Percentiles rank a stretch among this genome's conserved stretches.
phyloP scores from a whole-genome alignment of 352 stramenopile species.

The Pythium angustatum region DNA sequence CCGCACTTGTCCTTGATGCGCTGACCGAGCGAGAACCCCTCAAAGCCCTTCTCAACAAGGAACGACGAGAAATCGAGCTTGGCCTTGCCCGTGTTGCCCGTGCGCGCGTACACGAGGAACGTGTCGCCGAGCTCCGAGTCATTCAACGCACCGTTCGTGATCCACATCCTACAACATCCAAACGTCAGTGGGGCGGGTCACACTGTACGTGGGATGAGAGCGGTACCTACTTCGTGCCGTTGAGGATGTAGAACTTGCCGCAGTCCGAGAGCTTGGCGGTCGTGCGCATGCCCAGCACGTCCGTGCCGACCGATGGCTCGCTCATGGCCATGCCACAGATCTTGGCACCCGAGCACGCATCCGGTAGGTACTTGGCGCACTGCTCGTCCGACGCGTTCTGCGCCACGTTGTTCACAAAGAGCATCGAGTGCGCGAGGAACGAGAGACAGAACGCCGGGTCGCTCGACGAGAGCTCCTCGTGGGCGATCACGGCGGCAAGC shows the following conservation, averaged over 20 bases:
- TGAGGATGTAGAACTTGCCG: conserved; percentile 91
- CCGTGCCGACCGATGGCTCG: conserved; percentile 95
- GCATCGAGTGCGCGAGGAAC: conserved; percentile 95
- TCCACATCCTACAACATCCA: conserved; percentile 93
- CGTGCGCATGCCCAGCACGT: conserved; percentile 96
- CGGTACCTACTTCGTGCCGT: conserved; percentile 85
- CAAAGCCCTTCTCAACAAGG: conserved; percentile 96
- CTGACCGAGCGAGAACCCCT: conserved; percentile 96
- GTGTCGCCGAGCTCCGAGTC: conserved; percentile 94
- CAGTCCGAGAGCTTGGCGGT: conserved; percentile 87
- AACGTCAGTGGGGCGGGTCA: too few species aligned
- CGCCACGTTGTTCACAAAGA: conserved; percentile 93
- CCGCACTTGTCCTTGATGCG: conserved; percentile 99
- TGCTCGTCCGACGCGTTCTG: conserved; percentile 90
- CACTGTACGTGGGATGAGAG: too few species aligned
- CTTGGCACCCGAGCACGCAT: conserved; percentile 89
- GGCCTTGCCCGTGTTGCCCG: conserved; percentile 80
- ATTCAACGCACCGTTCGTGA: conserved; percentile 99
- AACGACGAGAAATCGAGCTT: conserved; percentile 96
- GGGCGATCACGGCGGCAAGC: conserved; percentile 92
- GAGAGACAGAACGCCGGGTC: conserved; percentile 98
- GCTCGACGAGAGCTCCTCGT: conserved; percentile 95
- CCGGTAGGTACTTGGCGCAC: conserved; percentile 89
- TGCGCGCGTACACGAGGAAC: conserved; percentile 98
- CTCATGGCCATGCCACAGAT: conserved; percentile 99